phyloP scores from a whole-genome alignment of 1,139 yeast genomes.

The Lodderomyces margitis region DNA sequence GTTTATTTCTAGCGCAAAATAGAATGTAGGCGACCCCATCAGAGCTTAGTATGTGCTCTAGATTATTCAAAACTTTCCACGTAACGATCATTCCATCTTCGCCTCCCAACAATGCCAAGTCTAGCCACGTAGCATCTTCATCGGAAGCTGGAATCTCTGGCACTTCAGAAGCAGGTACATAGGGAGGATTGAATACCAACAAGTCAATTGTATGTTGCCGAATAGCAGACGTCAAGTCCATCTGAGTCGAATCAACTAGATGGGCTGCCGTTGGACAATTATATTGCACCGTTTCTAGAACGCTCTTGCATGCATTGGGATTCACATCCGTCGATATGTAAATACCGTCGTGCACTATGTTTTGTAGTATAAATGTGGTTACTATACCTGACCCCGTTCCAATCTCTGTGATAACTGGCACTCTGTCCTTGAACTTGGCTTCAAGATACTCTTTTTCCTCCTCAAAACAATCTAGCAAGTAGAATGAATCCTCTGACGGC shows the following conservation, averaged over 20 bases:
- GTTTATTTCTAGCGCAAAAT: constrained; percentile 86
- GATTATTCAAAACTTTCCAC: constrained; percentile 51
- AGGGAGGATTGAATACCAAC: constrained; percentile 89
- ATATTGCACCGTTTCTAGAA: constrained; percentile 46
- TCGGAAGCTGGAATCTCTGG: constrained; percentile 54
- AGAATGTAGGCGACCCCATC: constrained; percentile 76
- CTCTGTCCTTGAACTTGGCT: constrained; percentile 23
- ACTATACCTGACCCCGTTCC: constrained; percentile 94
- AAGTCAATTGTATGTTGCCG: constrained; percentile 56
- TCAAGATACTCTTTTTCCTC: constrained; percentile 40
- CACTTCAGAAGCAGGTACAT: constrained; percentile 79
- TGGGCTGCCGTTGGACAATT: constrained; percentile 49
- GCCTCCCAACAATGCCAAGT: constrained; percentile 88
- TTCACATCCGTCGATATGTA: constrained; percentile 75
- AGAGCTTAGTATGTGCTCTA: constrained; percentile 47
- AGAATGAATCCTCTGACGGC: constrained; percentile 89
- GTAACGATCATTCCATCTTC: constrained; percentile 87
- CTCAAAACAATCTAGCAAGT: constrained; percentile 78
- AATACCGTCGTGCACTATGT: constrained; percentile 50
- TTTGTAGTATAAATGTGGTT: constrained; percentile 63
- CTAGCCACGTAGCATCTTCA: constrained; percentile 67
- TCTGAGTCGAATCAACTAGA: constrained; percentile 55
- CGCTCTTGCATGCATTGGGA: constrained; percentile 67
- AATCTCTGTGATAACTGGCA: constrained; percentile 72
- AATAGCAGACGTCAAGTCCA: constrained; percentile 54